phyloP scores from a whole-genome alignment of 257 asterid genomes.

The Salvia rosmarinus region DNA sequence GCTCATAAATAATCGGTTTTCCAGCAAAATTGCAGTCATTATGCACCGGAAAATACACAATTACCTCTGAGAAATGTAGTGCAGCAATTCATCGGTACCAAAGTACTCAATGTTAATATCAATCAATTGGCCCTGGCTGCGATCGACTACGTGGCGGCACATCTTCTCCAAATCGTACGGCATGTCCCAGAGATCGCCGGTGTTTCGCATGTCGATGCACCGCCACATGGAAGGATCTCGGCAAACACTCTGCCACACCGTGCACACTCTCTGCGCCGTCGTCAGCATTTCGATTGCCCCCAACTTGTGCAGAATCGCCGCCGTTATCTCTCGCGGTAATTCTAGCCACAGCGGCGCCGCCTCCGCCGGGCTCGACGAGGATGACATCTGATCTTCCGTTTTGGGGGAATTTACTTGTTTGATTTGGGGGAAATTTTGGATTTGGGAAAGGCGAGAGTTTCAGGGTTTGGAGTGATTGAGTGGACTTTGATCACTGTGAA shows the following conservation, averaged over 20 bases:
- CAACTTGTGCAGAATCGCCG: conserved; percentile 51
- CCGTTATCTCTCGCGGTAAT: conserved; percentile 53
- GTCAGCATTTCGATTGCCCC: conserved; percentile 46
- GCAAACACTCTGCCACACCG: conserved; percentile 54
- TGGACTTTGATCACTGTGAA: too few relatives aligned
- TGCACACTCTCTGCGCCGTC: conserved; percentile 50
- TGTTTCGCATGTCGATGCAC: conserved; percentile 35
- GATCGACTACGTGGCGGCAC: conserved; percentile 50
- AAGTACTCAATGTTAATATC: conserved; percentile 40
- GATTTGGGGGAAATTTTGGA: not conserved
- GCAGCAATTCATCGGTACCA: conserved; percentile 38
- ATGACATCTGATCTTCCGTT: conserved; percentile 18
- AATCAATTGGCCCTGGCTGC: conserved; percentile 48
- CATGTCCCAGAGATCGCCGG: conserved; percentile 5
- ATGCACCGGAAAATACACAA: not conserved
- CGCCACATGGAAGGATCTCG: conserved; percentile 55
- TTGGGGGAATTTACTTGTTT: not conserved
- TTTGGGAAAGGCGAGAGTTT: not conserved
- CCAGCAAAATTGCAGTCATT: conserved; percentile 13
- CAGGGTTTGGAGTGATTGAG: conserved; percentile 30
- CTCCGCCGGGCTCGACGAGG: conserved; percentile 27
- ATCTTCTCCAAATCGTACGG: conserved; percentile 29
- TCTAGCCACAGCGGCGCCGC: conserved; percentile 51
- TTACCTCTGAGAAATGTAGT: conserved; percentile 47
- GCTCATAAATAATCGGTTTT: not conserved